Conservation (phyloP, 305 asterid genomes). For the Solanum aculeatissimum region DNA sequence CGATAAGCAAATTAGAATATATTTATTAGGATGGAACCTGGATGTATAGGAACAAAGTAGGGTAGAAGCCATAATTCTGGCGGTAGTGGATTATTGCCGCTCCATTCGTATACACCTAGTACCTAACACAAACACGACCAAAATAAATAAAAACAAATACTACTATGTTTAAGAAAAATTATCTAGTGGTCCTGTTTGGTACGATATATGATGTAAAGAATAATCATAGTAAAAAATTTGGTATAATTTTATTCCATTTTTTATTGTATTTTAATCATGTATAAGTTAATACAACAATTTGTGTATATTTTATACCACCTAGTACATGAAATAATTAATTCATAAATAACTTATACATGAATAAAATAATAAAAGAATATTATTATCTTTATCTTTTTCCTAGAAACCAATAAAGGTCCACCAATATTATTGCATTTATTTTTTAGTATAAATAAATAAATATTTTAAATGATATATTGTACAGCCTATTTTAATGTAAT, state of each 20-base stretch:
- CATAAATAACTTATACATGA: not conserved
- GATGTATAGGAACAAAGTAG: constrained; percentile 35
- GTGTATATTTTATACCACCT: not conserved
- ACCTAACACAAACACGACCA: constrained; percentile 10
- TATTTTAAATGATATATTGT: not conserved
- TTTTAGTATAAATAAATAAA: too few relatives aligned
- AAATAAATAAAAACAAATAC: not conserved
- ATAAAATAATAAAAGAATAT: not conserved
- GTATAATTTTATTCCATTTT: not conserved
- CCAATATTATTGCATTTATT: too few relatives aligned
- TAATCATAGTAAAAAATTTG: not conserved
- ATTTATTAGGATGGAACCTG: constrained; percentile 17
- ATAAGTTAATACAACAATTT: not conserved
- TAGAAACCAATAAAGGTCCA: not conserved
- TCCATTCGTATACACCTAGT: constrained; percentile 49
- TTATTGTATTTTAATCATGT: not conserved
- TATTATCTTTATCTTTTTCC: not conserved
- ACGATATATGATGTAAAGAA: not conserved
- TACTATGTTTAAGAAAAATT: not conserved
- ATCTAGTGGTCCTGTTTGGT: not conserved
- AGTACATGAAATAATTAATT: not conserved
- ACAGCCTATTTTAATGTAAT: not conserved
- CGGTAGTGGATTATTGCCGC: constrained; percentile 44
- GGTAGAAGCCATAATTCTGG: constrained; percentile 58
- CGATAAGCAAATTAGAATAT: not conserved